Percentiles rank a stretch among this genome's conserved stretches.
Conservation (phyloP, 495 filamentous ascomycete genomes). For the Rusavskia elegans region DNA sequence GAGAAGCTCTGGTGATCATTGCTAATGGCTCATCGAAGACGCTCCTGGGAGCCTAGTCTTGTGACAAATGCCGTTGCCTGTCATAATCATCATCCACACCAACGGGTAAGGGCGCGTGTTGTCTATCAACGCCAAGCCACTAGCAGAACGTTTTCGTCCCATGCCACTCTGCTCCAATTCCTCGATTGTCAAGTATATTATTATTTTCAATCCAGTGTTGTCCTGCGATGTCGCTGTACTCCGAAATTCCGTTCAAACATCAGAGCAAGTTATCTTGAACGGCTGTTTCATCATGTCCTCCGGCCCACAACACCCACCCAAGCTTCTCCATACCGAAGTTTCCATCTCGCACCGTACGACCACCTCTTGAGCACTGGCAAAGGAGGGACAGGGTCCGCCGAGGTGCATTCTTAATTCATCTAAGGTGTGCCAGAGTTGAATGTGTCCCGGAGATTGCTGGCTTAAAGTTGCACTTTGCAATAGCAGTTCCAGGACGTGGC, state of each 20-base stretch:
- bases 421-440: neutral
- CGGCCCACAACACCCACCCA: no score
- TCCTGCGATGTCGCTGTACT: no score
- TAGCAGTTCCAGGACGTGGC: constrained; percentile 31
- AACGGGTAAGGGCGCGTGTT: no score
- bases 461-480: constrained; percentile 9
- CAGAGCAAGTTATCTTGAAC: no score
- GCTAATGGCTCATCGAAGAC: neutral
- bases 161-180: neutral
- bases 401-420: neutral
- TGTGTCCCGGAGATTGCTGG: neutral
- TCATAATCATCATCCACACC: neutral
- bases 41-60: neutral
- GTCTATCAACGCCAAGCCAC: neutral
- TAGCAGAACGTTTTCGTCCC: neutral
- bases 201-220: neutral
- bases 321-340: no score
- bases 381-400: no score
- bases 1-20: neutral
- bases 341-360: no score
- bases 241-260: no score
- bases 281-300: no score
- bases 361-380: no score
- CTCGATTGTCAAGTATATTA: no score
- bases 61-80: neutral